Evolutionary conservation across 1,284 basidiomycete genomes (phyloP), one percentile per base, ranked within the genome.

Genomic region (Grifola frondosa): DNA sequence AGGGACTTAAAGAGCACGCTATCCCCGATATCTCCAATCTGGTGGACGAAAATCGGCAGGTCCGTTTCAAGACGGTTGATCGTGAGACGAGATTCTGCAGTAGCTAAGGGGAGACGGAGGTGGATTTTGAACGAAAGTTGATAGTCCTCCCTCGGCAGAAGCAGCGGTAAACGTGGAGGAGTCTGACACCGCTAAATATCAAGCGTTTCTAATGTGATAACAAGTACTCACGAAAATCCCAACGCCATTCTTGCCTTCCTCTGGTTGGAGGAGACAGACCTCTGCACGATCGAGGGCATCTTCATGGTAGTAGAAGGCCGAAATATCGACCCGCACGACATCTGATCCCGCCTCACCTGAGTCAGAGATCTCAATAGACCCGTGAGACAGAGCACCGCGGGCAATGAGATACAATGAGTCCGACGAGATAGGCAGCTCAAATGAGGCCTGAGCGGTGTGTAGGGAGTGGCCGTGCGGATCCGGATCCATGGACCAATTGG

Each of bases 171-270:
- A 8, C 40, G 47, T 5, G 48, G 48, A 7, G 50, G n/a, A n/a
- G n/a, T 57, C 58, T 60, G 42, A 19, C 22, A 31, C 16, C 22
- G 5, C 20, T 6, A n/a, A 17, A 35, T 17, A 2, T 28, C 17
- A 29, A 19, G 3, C n/a, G 5, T 40, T 23, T 11, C 10, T 28
- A 25, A 15, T 6, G n/a, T 33, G 1, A 31, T 13, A 26, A 10
- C 15, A 9, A 15, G 16, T 1, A 57, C 63, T 47, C 33, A 62
- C 63, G 29, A 60, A 61, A 38, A 66, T 58, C 3, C 60, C 64
- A 17, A 63, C 52, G 22, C 61, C 61, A n/a, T 56, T 52, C 33
- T 50, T 44, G 19, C 36, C 46, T 19, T 53, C 43, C 12, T 36
- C 45, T 9, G 48, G 57, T 26, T 51, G 53, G 19, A 61, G 49